Evolutionary conservation across 768 basidiomycete genomes (phyloP).

Genomic region (Leccinum aurantiacum): DNA sequence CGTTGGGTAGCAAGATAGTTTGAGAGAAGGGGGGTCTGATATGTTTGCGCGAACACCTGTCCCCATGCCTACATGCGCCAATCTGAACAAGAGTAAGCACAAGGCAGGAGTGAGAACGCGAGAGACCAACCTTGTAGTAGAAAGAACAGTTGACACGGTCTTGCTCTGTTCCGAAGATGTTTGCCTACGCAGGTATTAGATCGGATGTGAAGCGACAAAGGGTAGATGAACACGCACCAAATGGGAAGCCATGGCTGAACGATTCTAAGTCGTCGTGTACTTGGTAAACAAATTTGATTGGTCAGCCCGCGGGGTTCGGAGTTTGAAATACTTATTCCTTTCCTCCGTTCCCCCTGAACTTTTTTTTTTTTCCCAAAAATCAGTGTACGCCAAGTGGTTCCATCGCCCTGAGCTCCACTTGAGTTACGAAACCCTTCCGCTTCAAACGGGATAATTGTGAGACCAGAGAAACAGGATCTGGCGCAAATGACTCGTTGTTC

Average conservation of each 20-base stretch:
- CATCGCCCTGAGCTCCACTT: background rate
- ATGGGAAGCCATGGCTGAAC: slow-evolving; percentile 62
- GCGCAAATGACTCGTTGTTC: background rate
- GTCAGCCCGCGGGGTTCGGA: slow-evolving; percentile 23
- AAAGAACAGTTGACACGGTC: slow-evolving; percentile 99
- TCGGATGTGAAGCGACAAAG: background rate
- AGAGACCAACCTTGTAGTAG: slow-evolving; percentile 81
- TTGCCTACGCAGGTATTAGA: slow-evolving; percentile 54
- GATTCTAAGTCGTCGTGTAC: background rate
- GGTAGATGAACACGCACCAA: slow-evolving; percentile 46
- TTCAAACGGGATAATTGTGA: background rate
- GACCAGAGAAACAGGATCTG: background rate
- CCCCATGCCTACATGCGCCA: slow-evolving; percentile 97
- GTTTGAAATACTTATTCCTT: slow-evolving; percentile 10
- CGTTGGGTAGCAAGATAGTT: slow-evolving; percentile 93
- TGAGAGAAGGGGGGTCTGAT: slow-evolving; percentile 98
- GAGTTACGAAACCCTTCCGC: background rate
- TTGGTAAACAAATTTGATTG: slow-evolving; percentile 12
- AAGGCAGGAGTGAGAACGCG: background rate
- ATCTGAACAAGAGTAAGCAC: slow-evolving; percentile 52
- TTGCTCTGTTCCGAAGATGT: slow-evolving; percentile 94
- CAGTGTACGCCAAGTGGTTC: background rate
- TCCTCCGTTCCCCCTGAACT: too few species aligned
- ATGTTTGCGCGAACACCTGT: slow-evolving; percentile 97
- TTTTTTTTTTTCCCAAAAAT: too few species aligned